A percentile compares a stretch with the other conserved stretches of the same genome.
phyloP scores from a whole-genome alignment of 768 basidiomycete genomes.

The Cystobasidium tubakii region DNA sequence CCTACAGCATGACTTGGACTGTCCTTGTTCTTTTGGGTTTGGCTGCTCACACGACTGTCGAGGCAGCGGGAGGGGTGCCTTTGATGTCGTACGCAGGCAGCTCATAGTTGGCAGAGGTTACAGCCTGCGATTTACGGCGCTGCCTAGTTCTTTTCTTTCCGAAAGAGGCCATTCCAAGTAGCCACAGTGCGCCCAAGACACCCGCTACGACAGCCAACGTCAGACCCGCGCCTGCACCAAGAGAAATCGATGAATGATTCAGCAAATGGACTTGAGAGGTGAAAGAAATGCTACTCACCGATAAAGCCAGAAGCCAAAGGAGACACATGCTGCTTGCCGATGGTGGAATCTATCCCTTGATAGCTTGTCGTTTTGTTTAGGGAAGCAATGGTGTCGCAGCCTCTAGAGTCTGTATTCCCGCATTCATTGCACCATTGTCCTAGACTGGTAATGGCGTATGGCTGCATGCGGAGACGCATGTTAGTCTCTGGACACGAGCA shows the following conservation, averaged over 20 bases:
- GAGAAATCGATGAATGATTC: no score
- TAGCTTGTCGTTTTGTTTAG: slow-evolving; percentile 21
- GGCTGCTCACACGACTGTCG: no score
- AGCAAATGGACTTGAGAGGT: no score
- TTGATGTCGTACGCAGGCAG: background rate
- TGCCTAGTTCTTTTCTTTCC: slow-evolving; percentile 12
- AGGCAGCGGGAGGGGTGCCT: background rate
- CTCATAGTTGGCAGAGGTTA: background rate
- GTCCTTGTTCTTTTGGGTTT: no score
- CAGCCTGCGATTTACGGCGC: background rate
- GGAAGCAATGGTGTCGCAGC: slow-evolving; percentile 21
- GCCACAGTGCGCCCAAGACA: slow-evolving; percentile 19
- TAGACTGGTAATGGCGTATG: slow-evolving; percentile 30
- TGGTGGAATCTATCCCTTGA: slow-evolving; percentile 17
- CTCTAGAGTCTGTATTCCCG: slow-evolving; percentile 7
- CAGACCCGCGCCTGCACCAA: slow-evolving; percentile 32
- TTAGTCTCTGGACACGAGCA: background rate
- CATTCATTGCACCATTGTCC: slow-evolving; percentile 31
- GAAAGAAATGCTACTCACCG: slow-evolving; percentile 13
- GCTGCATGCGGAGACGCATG: background rate
- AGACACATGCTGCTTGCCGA: slow-evolving; percentile 26
- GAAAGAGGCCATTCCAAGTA: slow-evolving; percentile 13
- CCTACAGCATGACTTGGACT: no score
- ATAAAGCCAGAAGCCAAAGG: slow-evolving; percentile 39
- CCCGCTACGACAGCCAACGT: slow-evolving; percentile 23